These are phyloP conservation scores for Plasmodium coatneyi DNA, from an alignment of 169 alveolate species.

Conservation along the genomic window DNA sequence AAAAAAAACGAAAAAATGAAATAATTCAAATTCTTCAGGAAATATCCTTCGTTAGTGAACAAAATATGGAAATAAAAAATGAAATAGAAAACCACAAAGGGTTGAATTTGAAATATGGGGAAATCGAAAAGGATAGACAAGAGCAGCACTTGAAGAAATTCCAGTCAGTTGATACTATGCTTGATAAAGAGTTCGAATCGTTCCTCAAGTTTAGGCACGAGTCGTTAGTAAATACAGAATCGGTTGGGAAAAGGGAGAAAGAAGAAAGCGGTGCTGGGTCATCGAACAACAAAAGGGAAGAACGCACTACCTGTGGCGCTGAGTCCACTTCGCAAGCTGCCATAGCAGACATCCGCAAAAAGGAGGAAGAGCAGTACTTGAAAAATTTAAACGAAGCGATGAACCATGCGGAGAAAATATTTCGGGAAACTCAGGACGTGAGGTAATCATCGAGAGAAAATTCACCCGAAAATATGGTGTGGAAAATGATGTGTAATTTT, in stretches of 20 bases:
- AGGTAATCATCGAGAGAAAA: conserved; percentile 22
- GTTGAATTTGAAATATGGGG: conserved; percentile 16
- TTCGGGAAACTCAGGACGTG: conserved; percentile 39
- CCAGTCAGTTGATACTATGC: neutral
- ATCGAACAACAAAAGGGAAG: neutral
- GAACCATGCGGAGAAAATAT: conserved; percentile 34
- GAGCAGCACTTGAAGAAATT: conserved; percentile 32
- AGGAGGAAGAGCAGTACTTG: conserved; percentile 28
- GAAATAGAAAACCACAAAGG: conserved; percentile 50
- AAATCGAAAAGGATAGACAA: conserved; percentile 6
- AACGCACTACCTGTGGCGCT: neutral
- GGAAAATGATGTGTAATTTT: neutral
- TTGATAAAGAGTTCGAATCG: conserved; percentile 29
- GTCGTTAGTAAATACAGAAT: conserved; percentile 2
- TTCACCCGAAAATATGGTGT: neutral
- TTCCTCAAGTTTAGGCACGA: conserved; percentile 52
- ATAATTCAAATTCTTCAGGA: conserved; percentile 30
- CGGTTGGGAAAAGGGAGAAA: conserved; percentile 18
- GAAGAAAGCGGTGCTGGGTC: neutral
- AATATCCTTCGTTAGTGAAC: conserved; percentile 34
- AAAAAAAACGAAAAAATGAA: conserved; percentile 22
- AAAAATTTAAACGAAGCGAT: conserved; percentile 62
- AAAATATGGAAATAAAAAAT: conserved; percentile 46
- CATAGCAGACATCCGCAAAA: conserved; percentile 11
- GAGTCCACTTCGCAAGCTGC: neutral